A percentile compares a stretch with the other conserved stretches of the same genome.
Conservation (phyloP, 1,139 yeast species). For the Yamadazyma trypodendri region DNA sequence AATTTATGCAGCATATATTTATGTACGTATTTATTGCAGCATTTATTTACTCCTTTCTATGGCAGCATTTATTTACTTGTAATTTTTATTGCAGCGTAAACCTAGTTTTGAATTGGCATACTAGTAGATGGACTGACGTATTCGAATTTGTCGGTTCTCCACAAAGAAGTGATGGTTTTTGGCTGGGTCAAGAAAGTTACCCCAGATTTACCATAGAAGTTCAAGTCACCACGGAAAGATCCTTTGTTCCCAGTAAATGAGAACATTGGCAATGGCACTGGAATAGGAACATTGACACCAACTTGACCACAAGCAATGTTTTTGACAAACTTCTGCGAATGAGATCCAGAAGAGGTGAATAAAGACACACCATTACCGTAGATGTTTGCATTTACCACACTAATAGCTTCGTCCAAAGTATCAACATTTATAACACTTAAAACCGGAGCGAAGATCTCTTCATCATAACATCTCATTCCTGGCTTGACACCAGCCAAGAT, state of each 20-base stretch:
- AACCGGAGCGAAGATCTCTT: constrained; percentile 79
- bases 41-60: neutral
- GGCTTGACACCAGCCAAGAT: constrained; percentile 62
- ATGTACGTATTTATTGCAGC: neutral
- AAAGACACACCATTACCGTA: constrained; percentile 77
- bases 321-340: constrained; percentile 69
- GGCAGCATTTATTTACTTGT: neutral
- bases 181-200: constrained; percentile 71
- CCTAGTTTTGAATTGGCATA: constrained; percentile 61
- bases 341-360: constrained; percentile 68
- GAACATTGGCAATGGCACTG: constrained; percentile 84
- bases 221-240: constrained; percentile 75
- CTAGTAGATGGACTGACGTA: constrained; percentile 55
- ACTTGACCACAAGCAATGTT: constrained; percentile 76
- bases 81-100: constrained; percentile 3
- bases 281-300: constrained; percentile 79
- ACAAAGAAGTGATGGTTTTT: constrained; percentile 70
- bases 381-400: constrained; percentile 59
- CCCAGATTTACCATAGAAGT: constrained; percentile 78
- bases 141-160: constrained; percentile 62
- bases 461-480: constrained; percentile 70
- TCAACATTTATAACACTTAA: constrained; percentile 62
- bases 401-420: constrained; percentile 72
- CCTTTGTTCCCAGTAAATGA: constrained; percentile 80
- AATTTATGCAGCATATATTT: too few species aligned